Evolutionary conservation across 2,329 filamentous ascomycete genomes (phyloP).

Genomic region (Talaromyces sp.): DNA sequence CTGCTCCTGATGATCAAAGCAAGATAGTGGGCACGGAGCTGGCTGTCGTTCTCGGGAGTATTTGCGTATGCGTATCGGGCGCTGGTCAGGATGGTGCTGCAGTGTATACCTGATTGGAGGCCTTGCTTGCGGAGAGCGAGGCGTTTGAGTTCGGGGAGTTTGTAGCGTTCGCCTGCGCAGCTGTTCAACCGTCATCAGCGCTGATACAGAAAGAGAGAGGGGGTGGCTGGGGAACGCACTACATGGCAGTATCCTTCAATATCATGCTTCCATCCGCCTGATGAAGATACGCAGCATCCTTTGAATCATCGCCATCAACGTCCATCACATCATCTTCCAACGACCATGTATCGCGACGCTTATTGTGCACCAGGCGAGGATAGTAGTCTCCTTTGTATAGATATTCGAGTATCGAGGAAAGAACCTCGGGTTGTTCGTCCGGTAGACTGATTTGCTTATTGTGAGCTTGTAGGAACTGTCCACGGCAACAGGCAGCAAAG

Average conservation of each 20-base stretch:
- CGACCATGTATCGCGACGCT: constrained; percentile 81
- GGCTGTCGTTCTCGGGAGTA: constrained; percentile 88
- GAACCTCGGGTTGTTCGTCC: constrained; percentile 78
- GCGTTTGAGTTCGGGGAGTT: constrained; percentile 86
- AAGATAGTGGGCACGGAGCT: constrained; percentile 93
- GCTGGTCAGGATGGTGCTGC: constrained; percentile 84
- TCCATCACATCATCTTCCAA: constrained; percentile 70
- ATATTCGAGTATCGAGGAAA: constrained; percentile 92
- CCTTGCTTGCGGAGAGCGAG: constrained; percentile 93
- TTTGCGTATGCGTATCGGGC: constrained; percentile 94
- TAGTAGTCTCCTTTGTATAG: constrained; percentile 97
- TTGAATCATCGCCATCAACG: constrained; percentile 59
- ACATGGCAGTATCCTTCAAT: constrained; percentile 89
- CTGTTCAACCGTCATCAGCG: neutral
- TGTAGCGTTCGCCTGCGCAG: constrained; percentile 87
- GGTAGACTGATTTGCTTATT: constrained; percentile 75
- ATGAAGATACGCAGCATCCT: constrained; percentile 76
- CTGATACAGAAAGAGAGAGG: neutral
- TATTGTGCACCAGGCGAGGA: constrained; percentile 82
- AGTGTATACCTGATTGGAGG: constrained; percentile 86
- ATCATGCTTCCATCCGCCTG: constrained; percentile 71
- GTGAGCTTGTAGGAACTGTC: constrained; percentile 67
- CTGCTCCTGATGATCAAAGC: constrained; percentile 95
- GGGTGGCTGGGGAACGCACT: constrained; percentile 39
- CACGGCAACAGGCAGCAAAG: constrained; percentile 70